Conservation (phyloP, 345 rosid genomes). For the Bruguiera gymnorhiza region DNA sequence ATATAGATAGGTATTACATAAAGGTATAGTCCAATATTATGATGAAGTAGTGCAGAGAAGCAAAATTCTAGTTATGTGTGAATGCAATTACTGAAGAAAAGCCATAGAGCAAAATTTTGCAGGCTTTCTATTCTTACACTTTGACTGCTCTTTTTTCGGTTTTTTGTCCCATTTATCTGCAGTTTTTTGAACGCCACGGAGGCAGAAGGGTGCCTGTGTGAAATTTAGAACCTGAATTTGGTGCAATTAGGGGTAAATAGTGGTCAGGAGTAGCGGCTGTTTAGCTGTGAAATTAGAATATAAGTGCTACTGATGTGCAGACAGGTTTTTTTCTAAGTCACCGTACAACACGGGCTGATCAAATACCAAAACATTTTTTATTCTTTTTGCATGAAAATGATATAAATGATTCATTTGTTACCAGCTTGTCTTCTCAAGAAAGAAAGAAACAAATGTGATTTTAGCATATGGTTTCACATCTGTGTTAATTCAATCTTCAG, state of each 20-base stretch:
- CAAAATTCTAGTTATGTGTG: too few relatives aligned
- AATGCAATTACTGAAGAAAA: too few relatives aligned
- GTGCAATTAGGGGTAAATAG: slow-evolving; percentile 6
- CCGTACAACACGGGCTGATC: slow-evolving; percentile 2
- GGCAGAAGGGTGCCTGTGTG: slow-evolving; percentile 58
- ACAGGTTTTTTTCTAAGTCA: background rate
- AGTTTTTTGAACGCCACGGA: slow-evolving; percentile 53
- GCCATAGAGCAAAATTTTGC: too few relatives aligned
- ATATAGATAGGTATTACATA: too few relatives aligned
- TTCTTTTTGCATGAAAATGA: background rate
- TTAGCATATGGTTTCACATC: too few relatives aligned
- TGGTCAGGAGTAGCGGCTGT: background rate
- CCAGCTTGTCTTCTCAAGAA: background rate
- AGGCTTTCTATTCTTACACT: background rate
- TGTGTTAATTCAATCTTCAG: too few relatives aligned
- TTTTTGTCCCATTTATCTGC: slow-evolving; percentile 21
- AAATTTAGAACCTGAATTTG: slow-evolving; percentile 1
- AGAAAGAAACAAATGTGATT: background rate
- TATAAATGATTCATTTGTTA: background rate
- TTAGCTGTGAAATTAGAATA: background rate
- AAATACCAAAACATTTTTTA: background rate
- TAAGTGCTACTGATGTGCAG: slow-evolving; percentile 2
- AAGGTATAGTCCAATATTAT: too few relatives aligned
- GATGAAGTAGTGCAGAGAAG: too few relatives aligned
- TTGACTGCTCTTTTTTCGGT: background rate